These are phyloP conservation scores for Strobilomyces confusus DNA, from an alignment of 768 basidiomycete species.

Conservation along the genomic window DNA sequence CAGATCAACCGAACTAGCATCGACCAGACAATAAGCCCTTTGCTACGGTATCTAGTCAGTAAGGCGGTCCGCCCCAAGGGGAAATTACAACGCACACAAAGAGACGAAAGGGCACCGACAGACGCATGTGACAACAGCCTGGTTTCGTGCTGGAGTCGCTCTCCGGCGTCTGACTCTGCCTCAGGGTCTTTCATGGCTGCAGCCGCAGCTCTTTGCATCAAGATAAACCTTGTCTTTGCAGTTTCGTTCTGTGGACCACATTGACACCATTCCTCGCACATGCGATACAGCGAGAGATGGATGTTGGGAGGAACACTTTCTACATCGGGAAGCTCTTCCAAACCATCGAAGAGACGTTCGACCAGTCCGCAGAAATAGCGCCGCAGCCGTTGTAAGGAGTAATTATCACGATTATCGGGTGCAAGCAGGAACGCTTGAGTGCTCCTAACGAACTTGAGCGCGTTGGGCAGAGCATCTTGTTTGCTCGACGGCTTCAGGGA, in stretches of 20 bases:
- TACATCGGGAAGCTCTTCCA: conserved; percentile 64
- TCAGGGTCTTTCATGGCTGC: conserved; percentile 53
- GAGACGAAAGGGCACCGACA: conserved; percentile 80
- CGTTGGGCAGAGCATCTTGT: conserved; percentile 69
- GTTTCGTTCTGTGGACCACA: conserved; percentile 70
- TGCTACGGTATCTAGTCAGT: conserved; percentile 42
- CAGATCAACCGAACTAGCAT: conserved; percentile 37
- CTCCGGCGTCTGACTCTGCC: conserved; percentile 46
- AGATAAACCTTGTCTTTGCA: conserved; percentile 62
- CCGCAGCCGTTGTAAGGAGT: conserved; percentile 73
- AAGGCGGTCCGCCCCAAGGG: neutral
- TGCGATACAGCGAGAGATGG: conserved; percentile 73
- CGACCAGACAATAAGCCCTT: conserved; percentile 72
- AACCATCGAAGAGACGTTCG: conserved; percentile 78
- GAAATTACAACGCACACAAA: conserved; percentile 61
- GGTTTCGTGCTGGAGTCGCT: conserved; percentile 68
- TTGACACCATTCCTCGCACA: conserved; percentile 94
- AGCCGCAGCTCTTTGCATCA: conserved; percentile 66
- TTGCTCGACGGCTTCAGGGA: conserved; percentile 64
- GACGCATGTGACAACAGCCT: conserved; percentile 73
- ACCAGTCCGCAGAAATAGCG: conserved; percentile 90
- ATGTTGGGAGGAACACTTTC: conserved; percentile 72
- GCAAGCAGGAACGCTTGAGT: conserved; percentile 76
- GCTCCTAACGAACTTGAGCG: conserved; percentile 82
- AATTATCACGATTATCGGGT: conserved; percentile 69